Evolutionary conservation across 768 basidiomycete species (phyloP).

Genomic region (Neoboletus magnificus): DNA sequence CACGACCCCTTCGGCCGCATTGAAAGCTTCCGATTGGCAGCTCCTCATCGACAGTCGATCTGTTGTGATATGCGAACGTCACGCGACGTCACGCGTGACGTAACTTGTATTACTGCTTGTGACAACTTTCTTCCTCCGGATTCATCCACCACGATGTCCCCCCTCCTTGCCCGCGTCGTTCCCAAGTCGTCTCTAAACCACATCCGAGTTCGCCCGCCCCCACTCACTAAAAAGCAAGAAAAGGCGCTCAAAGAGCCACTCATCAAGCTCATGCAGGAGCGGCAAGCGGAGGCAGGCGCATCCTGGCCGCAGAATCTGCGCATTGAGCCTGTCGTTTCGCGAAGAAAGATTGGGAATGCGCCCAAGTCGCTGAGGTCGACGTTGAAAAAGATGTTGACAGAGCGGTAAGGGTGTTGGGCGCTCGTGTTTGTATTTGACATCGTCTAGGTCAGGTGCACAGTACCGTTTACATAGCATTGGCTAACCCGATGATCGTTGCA

Average conservation of each 20-base stretch:
- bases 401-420: slow-evolving; percentile 19
- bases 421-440: neutral
- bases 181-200: slow-evolving; percentile 31
- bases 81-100: slow-evolving; percentile 24
- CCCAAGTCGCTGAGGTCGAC: slow-evolving; percentile 36
- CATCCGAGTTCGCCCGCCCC: slow-evolving; percentile 25
- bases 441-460: slow-evolving; percentile 1
- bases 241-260: slow-evolving; percentile 33
- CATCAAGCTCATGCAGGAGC: slow-evolving; percentile 41
- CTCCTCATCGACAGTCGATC: too few species aligned
- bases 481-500: neutral
- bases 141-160: slow-evolving; percentile 5
- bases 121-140: neutral
- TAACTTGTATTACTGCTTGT: slow-evolving; percentile 1
- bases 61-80: neutral
- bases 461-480: neutral
- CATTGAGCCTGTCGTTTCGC: slow-evolving; percentile 44
- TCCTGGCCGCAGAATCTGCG: slow-evolving; percentile 50
- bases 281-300: slow-evolving; percentile 36
- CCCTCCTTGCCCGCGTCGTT: slow-evolving; percentile 36
- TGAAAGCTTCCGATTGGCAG: too few species aligned
- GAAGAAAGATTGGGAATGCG: slow-evolving; percentile 38
- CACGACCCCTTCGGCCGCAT: too few species aligned
- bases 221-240: slow-evolving; percentile 32
- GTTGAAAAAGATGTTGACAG: slow-evolving; percentile 40